Base-by-base conservation (phyloP, 2,329 filamentous ascomycete genomes). In the Lasiodiplodia sp. region DNA sequence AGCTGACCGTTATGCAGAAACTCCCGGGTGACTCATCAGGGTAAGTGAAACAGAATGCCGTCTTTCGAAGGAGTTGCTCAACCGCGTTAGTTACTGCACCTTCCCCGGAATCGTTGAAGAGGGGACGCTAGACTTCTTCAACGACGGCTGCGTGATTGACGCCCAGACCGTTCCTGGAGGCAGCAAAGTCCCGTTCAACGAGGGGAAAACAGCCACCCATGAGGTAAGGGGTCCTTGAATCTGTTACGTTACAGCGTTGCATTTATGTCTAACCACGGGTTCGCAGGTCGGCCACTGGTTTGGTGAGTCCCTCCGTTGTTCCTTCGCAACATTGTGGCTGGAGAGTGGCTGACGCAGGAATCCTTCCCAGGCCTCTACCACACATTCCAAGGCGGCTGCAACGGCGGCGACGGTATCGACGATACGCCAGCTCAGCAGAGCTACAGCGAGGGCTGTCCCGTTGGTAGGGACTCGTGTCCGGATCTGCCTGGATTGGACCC, bases 21-120 rank as follows among this genome's bases (percentile, higher is more conserved):
- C 58, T 51, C 5, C 58, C 58, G 4, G 58, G 58, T 4, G 14
- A 49, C 44, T 63, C 58, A 16, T 44, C 44, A 18, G 58, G 44
- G 57, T 62, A 34, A 3, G 23, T 31, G 1, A 7, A 11, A 4
- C 4, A 2, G 4, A 21, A 34, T 10, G 31, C 31, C 2, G 3
- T 37, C 2, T 58, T 10, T 58, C 25, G 2, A 7, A 38, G 2
- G 0, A 47, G 14, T 5, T 58, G 44, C 66, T 71, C 14, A 64
- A 75, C 75, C 60, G 76, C 87, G 2, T 79, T 88, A 0, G 76
- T 87, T n/a, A 80, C 18, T 63, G 58, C 73, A 78, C 68, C 73
- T 84, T 12, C 79, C 75, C 18, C 75, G 82, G 69, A 80, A 79
- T 55, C 72, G 75, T 38, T 71, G 82, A 72, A 74, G 73, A 65